phyloP scores from a whole-genome alignment of 1,139 yeast genomes.

The Sugiyamaella sp. region DNA sequence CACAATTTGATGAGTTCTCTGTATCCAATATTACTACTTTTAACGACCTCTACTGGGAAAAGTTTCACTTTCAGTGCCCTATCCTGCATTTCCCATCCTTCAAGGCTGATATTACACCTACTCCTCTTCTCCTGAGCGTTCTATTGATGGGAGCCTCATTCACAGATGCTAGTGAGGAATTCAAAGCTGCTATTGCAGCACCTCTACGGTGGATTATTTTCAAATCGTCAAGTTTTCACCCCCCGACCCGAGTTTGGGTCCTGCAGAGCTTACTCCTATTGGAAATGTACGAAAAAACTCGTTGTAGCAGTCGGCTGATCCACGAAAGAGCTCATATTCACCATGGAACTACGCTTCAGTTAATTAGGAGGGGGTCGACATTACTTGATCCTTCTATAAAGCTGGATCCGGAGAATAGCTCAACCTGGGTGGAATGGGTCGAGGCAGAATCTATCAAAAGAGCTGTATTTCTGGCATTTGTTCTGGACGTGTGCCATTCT shows the following conservation, averaged over 20 bases:
- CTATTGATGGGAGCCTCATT: slow-evolving; percentile 53
- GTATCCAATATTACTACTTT: slow-evolving; percentile 24
- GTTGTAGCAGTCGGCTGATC: slow-evolving; percentile 47
- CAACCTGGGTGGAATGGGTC: slow-evolving; percentile 63
- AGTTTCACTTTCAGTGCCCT: slow-evolving; percentile 64
- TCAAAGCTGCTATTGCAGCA: slow-evolving; percentile 54
- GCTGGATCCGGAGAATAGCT: slow-evolving; percentile 28
- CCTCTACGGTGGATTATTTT: slow-evolving; percentile 66
- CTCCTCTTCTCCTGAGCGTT: slow-evolving; percentile 58
- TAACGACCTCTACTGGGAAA: slow-evolving; percentile 52
- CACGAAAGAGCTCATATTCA: slow-evolving; percentile 80
- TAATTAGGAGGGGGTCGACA: slow-evolving; percentile 72
- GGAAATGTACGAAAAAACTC: slow-evolving; percentile 67
- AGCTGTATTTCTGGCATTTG: slow-evolving; percentile 77
- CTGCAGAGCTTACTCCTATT: slow-evolving; percentile 64
- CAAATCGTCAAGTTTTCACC: slow-evolving; percentile 59
- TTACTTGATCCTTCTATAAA: slow-evolving; percentile 37
- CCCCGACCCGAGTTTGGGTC: slow-evolving; percentile 62
- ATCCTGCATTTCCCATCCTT: slow-evolving; percentile 67
- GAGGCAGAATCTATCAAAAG: slow-evolving; percentile 78
- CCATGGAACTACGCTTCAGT: slow-evolving; percentile 75
- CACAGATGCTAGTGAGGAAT: slow-evolving; percentile 25
- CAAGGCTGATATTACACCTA: slow-evolving; percentile 54
- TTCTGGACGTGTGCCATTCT: slow-evolving; percentile 76
- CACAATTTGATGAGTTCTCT: slow-evolving; percentile 21